Base-by-base conservation (phyloP, 169 alveolate genomes). In the Plasmodium malariae region DNA sequence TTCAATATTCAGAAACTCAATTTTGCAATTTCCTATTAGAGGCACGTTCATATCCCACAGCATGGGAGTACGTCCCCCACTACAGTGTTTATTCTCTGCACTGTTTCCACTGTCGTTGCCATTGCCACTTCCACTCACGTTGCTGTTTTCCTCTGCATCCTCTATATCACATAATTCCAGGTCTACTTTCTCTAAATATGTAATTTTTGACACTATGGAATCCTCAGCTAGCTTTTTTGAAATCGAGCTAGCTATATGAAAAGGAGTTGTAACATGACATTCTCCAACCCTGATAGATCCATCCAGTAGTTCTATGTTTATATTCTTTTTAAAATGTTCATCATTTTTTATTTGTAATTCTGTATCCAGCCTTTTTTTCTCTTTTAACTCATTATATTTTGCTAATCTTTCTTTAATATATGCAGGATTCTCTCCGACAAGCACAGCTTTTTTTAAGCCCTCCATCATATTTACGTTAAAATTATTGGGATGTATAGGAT, bases 41-140 rank as follows among this genome's bases (percentile, higher is more conserved):
- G 99, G 99, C 83, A 99, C 95, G 37, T 91, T 85, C 74, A 98
- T 70, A 92, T 99, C 99, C 98, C 98, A 98, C n/a, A 98, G 96
- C 2, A 83, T 21, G 19, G 57, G 17, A 21, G 11, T 54, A 26
- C 12, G 32, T 3, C 12, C 32, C 24, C 11, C 3, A 26, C 6
- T n/a, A 12, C 48, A 0, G 0, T 55, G n/a, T 0, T 32, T 65
- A 34, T 65, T 19, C 9, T 65, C 32, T n/a, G 14, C 12, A n/a
- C 30, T 34, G 14, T 32, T 65, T 0, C 26, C 26, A 0, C 0
- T 3, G 17, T 48, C 19, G 17, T n/a, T 14, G 0, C 1, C 11
- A 14, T 14, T 17, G 2, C 28, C 11, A 17, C 54, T n/a, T 3
- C 14, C 43, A 19, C 5, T 3, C 30, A 5, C 7, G 6, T 24